A percentile compares a stretch with the other conserved stretches of the same genome.
These are phyloP conservation scores for Hemerocallis citrina DNA, from an alignment of 106 monocot species.

Conservation along the genomic window DNA sequence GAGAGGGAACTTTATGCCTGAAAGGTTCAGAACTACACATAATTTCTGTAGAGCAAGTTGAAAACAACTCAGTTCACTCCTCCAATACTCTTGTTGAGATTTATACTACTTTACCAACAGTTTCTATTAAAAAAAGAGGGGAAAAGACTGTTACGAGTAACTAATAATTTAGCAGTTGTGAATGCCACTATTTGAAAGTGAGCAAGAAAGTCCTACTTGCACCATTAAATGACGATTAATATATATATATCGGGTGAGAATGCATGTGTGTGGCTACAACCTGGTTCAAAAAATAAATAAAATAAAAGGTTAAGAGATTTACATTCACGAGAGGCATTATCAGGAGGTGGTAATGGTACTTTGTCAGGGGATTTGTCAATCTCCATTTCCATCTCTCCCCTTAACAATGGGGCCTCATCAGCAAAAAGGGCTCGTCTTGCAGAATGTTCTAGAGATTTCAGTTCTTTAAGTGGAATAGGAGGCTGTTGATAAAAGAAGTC, in stretches of 20 bases:
- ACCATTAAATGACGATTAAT: too few relatives aligned
- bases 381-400: neutral
- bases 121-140: neutral
- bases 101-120: neutral
- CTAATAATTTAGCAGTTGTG: too few relatives aligned
- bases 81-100: neutral
- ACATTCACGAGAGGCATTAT: constrained; percentile 2
- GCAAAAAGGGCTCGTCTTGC: constrained; percentile 11
- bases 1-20: neutral
- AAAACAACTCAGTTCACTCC: too few relatives aligned
- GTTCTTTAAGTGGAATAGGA: neutral
- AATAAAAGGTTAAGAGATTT: constrained; percentile 1
- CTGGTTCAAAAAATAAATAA: neutral
- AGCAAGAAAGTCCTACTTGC: too few relatives aligned
- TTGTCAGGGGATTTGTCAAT: neutral
- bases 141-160: too few relatives aligned
- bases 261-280: too few relatives aligned
- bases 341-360: neutral
- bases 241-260: too few relatives aligned
- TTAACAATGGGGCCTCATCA: neutral
- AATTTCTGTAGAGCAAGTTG: too few relatives aligned
- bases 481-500: neutral
- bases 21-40: too few relatives aligned
- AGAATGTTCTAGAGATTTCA: neutral
- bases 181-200: too few relatives aligned